Base-by-base conservation (phyloP, 2,329 filamentous ascomycete genomes). In the Arthrobotrys conoides region DNA sequence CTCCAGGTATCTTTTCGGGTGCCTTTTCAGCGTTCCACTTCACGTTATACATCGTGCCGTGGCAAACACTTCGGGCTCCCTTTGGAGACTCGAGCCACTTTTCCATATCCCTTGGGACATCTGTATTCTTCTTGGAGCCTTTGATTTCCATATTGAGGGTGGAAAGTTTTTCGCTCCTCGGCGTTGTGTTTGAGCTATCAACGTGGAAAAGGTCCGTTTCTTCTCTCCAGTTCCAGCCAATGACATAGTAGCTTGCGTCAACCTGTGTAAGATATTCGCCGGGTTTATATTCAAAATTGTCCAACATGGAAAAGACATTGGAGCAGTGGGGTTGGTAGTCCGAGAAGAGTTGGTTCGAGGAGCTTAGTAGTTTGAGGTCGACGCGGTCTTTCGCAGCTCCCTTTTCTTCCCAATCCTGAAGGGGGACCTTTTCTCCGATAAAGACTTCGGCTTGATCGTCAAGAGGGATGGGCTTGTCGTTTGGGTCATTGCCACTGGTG, bases 291-390 rank as follows among this genome's bases (percentile, higher is more conserved):
- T 81, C 63, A 22, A 86, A 85, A 38, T 84, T 84, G 77, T 86
- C 86, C 3, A 86, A 24, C 5, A 85, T 83, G 68, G 81, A 83
- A 68, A 87, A 86, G 8, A 86, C 85, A 69, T 86, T 86, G 10
- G 81, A 53, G 80, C 84, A 84, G 77, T 86, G 86, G n/a, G 81
- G 80, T 66, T 85, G 84, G 70, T 82, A 86, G 80, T 87, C 86
- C 0, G 84, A 80, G 76, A 87, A 86, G 0, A 86, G 82, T 49
- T 82, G 83, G 68, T 86, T 86, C 6, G 80, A 79, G 9, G 64
- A 59, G 49, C 55, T 76, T n/a, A 81, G 20, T 1, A 65, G 41
- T 22, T 53, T 70, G 3, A 57, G 49, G 8, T 70, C 48, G 10
- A 38, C 49, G 0, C 55, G 55, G 33, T 14, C 36, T n/a, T 18